Evolutionary conservation across 225 moss, liverwort and hornwort genomes (phyloP).

Genomic region (Asterella californica): DNA sequence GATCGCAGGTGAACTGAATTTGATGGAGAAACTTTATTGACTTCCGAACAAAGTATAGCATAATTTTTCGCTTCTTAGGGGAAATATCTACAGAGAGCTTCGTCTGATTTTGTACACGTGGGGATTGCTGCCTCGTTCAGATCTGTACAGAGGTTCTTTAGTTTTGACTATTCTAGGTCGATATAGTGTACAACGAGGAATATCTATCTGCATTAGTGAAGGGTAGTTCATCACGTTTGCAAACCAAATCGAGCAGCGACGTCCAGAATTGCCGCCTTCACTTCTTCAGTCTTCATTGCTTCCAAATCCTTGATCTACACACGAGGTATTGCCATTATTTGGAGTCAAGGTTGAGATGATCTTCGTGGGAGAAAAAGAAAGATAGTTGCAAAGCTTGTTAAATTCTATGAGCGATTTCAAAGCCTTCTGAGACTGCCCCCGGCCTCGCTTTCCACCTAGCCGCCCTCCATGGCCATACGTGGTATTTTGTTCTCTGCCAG

Average conservation of each 20-base stretch:
- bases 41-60: too few species aligned
- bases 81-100: too few species aligned
- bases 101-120: too few species aligned
- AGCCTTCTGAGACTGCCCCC: not conserved
- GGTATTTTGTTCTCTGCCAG: not conserved
- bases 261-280: constrained; percentile 45
- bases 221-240: constrained; percentile 10
- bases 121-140: not conserved
- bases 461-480: not conserved
- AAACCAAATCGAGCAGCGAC: constrained; percentile 42
- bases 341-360: not conserved
- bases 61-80: too few species aligned
- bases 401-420: not conserved
- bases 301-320: constrained; percentile 46
- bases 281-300: constrained; percentile 45
- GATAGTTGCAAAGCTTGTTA: not conserved
- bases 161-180: not conserved
- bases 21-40: too few species aligned
- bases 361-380: not conserved
- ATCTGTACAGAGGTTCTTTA: not conserved
- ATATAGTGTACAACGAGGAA: not conserved
- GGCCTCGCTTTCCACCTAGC: not conserved
- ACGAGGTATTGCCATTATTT: not conserved
- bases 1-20: too few species aligned
- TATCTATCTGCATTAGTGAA: not conserved